Percentiles rank a stretch among this genome's conserved stretches.
Evolutionary conservation across 768 basidiomycete species (phyloP).

Genomic region (Suillus bovinus): DNA sequence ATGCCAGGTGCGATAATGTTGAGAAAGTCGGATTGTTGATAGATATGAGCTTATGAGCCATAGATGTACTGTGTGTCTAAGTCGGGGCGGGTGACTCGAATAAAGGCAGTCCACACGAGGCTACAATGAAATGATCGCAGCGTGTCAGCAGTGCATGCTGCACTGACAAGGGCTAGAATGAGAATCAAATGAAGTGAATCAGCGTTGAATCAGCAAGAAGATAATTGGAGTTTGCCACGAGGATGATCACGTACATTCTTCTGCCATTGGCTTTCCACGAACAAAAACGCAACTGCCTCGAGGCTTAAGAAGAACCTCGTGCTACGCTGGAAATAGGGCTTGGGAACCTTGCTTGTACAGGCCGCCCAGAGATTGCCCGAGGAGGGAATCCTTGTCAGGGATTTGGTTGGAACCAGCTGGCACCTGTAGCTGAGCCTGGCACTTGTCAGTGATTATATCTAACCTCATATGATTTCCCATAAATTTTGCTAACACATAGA

Average conservation of each 20-base stretch:
- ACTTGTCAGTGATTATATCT: slow-evolving; percentile 5
- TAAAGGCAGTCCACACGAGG: slow-evolving; percentile 14
- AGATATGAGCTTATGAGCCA: slow-evolving; percentile 9
- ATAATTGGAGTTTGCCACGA: slow-evolving; percentile 8
- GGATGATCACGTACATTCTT: slow-evolving; percentile 13
- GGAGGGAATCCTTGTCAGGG: background rate
- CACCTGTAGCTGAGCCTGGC: background rate
- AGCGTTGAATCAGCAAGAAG: slow-evolving; percentile 9
- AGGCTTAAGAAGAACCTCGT: slow-evolving; percentile 14
- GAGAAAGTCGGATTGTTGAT: slow-evolving; percentile 3
- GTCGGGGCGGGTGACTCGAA: slow-evolving; percentile 13
- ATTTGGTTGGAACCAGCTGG: slow-evolving; percentile 1
- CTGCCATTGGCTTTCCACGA: background rate
- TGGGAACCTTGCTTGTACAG: background rate
- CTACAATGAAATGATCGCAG: background rate
- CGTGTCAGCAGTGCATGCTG: background rate
- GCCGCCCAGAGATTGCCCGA: slow-evolving; percentile 1
- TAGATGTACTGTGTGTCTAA: slow-evolving; percentile 12
- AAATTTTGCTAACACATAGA: slow-evolving; percentile 14
- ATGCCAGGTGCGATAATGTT: slow-evolving; percentile 28
- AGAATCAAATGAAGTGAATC: slow-evolving; percentile 1
- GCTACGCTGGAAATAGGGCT: slow-evolving; percentile 9
- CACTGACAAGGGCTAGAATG: background rate
- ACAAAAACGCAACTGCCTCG: slow-evolving; percentile 18
- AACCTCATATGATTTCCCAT: slow-evolving; percentile 10